Conservation (phyloP, 495 filamentous ascomycete species). For the Penicillium argentinense region DNA sequence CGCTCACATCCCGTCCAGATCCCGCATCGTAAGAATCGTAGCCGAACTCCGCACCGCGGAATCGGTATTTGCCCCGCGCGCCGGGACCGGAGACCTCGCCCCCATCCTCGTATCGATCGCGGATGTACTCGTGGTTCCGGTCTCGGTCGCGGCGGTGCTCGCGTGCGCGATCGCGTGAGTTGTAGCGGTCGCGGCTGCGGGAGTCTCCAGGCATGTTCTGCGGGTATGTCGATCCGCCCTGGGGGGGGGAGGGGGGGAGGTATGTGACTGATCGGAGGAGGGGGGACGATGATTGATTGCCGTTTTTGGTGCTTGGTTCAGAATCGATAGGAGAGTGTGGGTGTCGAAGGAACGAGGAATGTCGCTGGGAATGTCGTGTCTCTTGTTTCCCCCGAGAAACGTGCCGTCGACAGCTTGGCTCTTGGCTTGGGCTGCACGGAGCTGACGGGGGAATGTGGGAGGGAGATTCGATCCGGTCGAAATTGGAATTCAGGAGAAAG, state of each 20-base stretch:
- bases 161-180: constrained; percentile 40
- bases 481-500: not conserved
- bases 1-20: constrained; percentile 15
- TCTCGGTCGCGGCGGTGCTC: constrained; percentile 21
- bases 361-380: not conserved
- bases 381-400: not conserved
- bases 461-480: not conserved
- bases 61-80: constrained; percentile 21
- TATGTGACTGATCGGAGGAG: not conserved
- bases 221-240: constrained; percentile 32
- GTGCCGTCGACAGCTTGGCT: not conserved
- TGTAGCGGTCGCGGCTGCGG: constrained; percentile 41
- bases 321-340: too few species aligned
- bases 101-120: constrained; percentile 23
- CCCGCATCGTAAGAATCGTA: constrained; percentile 22
- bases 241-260: not conserved
- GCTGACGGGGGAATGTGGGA: not conserved
- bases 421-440: not conserved
- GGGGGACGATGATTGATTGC: too few species aligned
- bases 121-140: constrained; percentile 29
- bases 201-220: constrained; percentile 47
- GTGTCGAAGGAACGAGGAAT: constrained; percentile 1
- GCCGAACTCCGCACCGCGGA: constrained; percentile 17
- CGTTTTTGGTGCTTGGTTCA: too few species aligned
- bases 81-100: constrained; percentile 17